A percentile compares a stretch with the other conserved stretches of the same genome.
These are phyloP conservation scores for Aristolochia californica DNA, from an alignment of 164 flowering plant species.

Conservation along the genomic window DNA sequence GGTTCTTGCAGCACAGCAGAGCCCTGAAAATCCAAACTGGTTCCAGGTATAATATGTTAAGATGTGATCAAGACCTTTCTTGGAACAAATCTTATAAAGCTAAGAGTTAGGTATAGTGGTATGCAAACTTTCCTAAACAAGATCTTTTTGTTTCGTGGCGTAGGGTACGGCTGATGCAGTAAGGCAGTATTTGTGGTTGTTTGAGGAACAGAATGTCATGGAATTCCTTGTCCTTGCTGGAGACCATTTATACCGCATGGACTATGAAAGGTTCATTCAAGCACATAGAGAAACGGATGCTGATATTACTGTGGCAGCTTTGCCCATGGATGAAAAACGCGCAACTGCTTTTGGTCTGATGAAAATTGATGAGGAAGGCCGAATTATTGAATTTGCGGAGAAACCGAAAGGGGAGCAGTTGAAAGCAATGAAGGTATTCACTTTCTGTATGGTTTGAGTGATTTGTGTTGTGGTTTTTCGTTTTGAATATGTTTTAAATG, in stretches of 20 bases:
- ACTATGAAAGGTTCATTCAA: constrained; percentile 81
- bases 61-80: background rate
- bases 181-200: constrained; percentile 88
- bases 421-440: constrained; percentile 63
- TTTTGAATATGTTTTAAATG: no score
- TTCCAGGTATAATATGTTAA: constrained; percentile 52
- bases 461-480: background rate
- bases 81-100: background rate
- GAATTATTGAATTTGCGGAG: constrained; percentile 75
- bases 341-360: constrained; percentile 85
- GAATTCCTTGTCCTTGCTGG: constrained; percentile 90
- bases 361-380: constrained; percentile 89
- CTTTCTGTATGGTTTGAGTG: background rate
- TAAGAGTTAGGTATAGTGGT: background rate
- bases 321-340: constrained; percentile 81
- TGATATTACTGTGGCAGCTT: constrained; percentile 93
- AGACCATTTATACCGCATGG: constrained; percentile 94
- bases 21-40: constrained; percentile 94
- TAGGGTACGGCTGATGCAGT: constrained; percentile 99
- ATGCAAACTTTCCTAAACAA: no score
- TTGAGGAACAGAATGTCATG: constrained; percentile 87
- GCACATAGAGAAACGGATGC: constrained; percentile 97
- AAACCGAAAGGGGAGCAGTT: constrained; percentile 86
- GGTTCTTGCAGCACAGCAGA: constrained; percentile 94
- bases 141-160: background rate